phyloP scores from a whole-genome alignment of 345 rosid species.

The Hirschfeldia incana region DNA sequence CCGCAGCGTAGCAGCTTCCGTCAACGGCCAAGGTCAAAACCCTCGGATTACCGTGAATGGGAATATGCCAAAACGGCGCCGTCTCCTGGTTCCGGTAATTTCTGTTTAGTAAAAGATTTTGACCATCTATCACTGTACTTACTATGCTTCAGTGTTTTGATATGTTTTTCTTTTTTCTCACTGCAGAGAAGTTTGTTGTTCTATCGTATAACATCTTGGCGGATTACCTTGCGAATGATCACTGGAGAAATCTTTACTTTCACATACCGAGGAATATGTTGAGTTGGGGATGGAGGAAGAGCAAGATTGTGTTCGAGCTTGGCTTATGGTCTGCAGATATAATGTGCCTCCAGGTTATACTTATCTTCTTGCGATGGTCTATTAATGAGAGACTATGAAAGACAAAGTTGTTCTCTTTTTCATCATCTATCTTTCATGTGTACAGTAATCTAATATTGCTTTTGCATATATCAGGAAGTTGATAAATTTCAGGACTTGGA shows the following conservation, averaged over 20 bases:
- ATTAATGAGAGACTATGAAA: not conserved
- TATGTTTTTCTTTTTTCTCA: not conserved
- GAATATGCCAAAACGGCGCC: slow-evolving; percentile 56
- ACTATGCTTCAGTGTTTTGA: not conserved
- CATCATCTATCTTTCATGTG: not conserved
- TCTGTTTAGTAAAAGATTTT: not conserved
- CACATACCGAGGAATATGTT: slow-evolving; percentile 77
- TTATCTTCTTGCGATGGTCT: slow-evolving; percentile 1
- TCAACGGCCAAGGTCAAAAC: slow-evolving; percentile 51
- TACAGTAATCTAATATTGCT: not conserved
- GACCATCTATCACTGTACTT: no score
- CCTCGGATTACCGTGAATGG: slow-evolving; percentile 75
- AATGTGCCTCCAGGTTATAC: slow-evolving; percentile 86
- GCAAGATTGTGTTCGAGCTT: slow-evolving; percentile 73
- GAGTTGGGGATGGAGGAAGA: slow-evolving; percentile 86
- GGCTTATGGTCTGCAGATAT: slow-evolving; percentile 91
- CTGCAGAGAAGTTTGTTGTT: slow-evolving; percentile 72
- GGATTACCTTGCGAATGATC: slow-evolving; percentile 81
- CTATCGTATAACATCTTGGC: slow-evolving; percentile 91
- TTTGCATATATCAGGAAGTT: slow-evolving; percentile 64
- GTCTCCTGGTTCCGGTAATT: slow-evolving; percentile 62
- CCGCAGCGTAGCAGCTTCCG: slow-evolving; percentile 42
- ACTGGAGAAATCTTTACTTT: slow-evolving; percentile 71
- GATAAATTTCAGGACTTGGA: slow-evolving; percentile 84
- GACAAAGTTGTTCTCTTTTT: not conserved